Percentiles rank a stretch among this genome's conserved stretches.
Evolutionary conservation across 495 filamentous ascomycete genomes (phyloP).

Genomic region (Trypethelium eluteriae): DNA sequence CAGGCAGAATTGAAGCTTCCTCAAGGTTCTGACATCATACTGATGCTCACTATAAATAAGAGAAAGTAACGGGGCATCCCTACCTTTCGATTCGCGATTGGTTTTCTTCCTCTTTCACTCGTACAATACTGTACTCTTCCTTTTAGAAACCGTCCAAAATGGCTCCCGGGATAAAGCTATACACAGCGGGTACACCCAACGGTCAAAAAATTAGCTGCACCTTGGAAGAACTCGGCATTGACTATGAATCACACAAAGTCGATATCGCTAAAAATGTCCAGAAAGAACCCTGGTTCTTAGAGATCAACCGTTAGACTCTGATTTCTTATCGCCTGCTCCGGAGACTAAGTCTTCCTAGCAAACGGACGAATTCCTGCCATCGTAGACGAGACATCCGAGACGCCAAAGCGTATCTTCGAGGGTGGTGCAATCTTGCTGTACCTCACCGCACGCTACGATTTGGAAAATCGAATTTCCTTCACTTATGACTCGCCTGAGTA

Average conservation of each 20-base stretch:
- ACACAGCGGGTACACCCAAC: constrained; percentile 24
- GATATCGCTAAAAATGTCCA: constrained; percentile 26
- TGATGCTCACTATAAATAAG: too few relatives aligned
- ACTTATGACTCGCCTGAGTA: constrained; percentile 39
- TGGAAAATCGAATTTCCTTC: constrained; percentile 40
- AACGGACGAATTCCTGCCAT: constrained; percentile 28
- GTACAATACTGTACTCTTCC: too few relatives aligned
- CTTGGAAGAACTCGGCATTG: constrained; percentile 25
- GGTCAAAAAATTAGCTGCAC: constrained; percentile 25
- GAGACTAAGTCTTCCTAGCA: constrained; percentile 9
- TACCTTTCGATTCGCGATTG: too few relatives aligned
- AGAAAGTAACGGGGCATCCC: too few relatives aligned
- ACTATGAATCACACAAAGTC: constrained; percentile 23
- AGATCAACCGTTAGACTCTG: constrained; percentile 24
- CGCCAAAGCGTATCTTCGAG: constrained; percentile 40
- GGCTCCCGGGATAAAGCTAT: constrained; percentile 1
- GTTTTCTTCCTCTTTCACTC: too few relatives aligned
- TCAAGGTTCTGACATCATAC: too few relatives aligned
- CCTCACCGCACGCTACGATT: constrained; percentile 43
- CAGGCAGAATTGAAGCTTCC: too few relatives aligned
- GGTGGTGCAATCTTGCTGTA: constrained; percentile 45
- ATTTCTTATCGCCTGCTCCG: background rate
- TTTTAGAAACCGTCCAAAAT: background rate
- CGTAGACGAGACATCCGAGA: constrained; percentile 20
- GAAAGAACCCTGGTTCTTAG: constrained; percentile 25